A percentile compares a stretch with the other conserved stretches of the same genome.
Conservation (phyloP, 306 rosid genomes). For the Abrus pulchellus region DNA sequence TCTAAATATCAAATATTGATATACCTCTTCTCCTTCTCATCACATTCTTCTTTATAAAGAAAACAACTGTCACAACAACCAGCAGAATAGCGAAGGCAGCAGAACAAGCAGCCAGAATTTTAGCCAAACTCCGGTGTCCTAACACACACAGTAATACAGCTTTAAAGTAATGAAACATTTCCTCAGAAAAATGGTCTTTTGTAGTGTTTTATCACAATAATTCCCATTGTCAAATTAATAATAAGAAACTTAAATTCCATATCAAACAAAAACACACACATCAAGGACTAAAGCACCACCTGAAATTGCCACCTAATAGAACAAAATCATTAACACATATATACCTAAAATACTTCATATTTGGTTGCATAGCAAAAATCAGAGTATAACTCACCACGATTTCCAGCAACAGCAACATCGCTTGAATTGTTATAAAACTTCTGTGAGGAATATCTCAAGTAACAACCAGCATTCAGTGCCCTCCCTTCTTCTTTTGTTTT, state of each 20-base stretch:
- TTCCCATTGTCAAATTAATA: conserved; percentile 6
- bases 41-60: conserved; percentile 59
- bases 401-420: conserved; percentile 6
- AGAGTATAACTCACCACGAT: conserved; percentile 49
- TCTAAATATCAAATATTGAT: conserved; percentile 27
- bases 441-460: conserved; percentile 65
- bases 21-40: conserved; percentile 64
- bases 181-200: background rate
- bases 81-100: conserved; percentile 63
- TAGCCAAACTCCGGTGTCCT: conserved; percentile 53
- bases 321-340: background rate
- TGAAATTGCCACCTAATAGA: background rate
- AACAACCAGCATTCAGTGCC: conserved; percentile 75
- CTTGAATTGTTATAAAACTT: conserved; percentile 68
- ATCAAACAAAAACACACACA: background rate
- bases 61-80: conserved; percentile 50
- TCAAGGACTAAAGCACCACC: background rate
- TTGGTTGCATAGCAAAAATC: background rate
- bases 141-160: conserved; percentile 13
- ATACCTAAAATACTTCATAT: background rate
- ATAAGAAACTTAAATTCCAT: background rate
- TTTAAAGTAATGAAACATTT: background rate
- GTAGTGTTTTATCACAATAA: background rate
- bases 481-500: conserved; percentile 71
- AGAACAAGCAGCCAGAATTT: conserved; percentile 52